phyloP scores from a whole-genome alignment of 345 rosid genomes.

The Eucalyptus marginata region DNA sequence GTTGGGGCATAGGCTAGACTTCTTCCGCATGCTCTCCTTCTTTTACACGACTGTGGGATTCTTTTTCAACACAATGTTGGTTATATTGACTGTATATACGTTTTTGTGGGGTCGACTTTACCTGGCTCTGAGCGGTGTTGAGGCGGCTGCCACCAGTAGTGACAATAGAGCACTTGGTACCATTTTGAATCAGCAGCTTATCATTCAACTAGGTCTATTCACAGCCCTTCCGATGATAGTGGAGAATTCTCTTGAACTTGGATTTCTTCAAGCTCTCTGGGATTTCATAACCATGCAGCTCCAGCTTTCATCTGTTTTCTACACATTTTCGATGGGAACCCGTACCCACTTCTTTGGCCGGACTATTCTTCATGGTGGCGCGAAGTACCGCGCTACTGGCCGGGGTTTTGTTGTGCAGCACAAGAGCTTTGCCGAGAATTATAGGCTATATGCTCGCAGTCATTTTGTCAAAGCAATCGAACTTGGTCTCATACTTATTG shows the following conservation, averaged over 20 bases:
- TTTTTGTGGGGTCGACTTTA: constrained; percentile 96
- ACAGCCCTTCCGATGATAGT: constrained; percentile 98
- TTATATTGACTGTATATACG: constrained; percentile 78
- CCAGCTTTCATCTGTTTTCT: constrained; percentile 91
- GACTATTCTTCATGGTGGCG: constrained; percentile 95
- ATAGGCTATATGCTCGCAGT: constrained; percentile 77
- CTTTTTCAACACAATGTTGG: constrained; percentile 93
- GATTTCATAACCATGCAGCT: constrained; percentile 95
- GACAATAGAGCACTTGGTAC: constrained; percentile 75
- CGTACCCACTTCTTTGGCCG: constrained; percentile 94
- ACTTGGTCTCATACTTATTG: constrained; percentile 66
- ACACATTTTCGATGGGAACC: constrained; percentile 96
- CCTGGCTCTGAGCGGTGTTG: constrained; percentile 91
- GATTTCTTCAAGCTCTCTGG: constrained; percentile 89
- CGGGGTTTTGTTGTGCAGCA: constrained; percentile 96
- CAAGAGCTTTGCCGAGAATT: constrained; percentile 85
- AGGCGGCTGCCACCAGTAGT: constrained; percentile 35
- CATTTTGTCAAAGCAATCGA: constrained; percentile 86
- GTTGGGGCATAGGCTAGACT: constrained; percentile 93
- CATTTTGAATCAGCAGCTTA: constrained; percentile 85
- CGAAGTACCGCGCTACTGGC: constrained; percentile 96
- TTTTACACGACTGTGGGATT: constrained; percentile 93
- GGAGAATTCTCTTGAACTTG: constrained; percentile 90
- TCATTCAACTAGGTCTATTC: constrained; percentile 89
- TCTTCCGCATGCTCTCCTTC: constrained; percentile 94